Base-by-base conservation (phyloP, 108 stramenopile species). In the Cyclostephanos tholiformis region DNA sequence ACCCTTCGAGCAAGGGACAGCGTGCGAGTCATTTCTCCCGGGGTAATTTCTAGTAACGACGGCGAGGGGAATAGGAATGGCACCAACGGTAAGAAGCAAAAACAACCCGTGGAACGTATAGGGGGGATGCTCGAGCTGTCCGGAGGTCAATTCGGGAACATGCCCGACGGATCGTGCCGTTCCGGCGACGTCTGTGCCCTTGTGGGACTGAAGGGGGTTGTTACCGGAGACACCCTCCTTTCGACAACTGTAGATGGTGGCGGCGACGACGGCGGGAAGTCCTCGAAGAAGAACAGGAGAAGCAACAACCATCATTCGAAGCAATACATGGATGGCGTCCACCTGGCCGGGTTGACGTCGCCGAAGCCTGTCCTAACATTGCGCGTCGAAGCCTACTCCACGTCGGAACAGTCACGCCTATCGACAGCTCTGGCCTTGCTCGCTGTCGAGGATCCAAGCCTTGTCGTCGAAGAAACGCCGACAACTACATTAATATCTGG, bases 301-400 rank as follows among this genome's bases (percentile, higher is more conserved):
- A 69, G 36, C 59, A 65, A 75, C 51, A 86, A 69, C 64, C 32
- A 20, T 3, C 43, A 69, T 46, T 80, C 67, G 79, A 80, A 80
- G 32, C 80, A 77, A 62, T 82, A 76, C 65, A 72, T 82, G 63
- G 80, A 72, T 17, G 80, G 76, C 13, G 80, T 82, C n/a, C 76
- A 77, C 63, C 65, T 92, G 9, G 88, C 91, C 11, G 93, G 93
- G 17, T 87, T 95, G 23, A 80, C 86, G 41, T 86, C 95, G 26
- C 95, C 95, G 36, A 89, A 89, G 76, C 95, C 95, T 11, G 95
- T 96, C 19, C 79, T 94, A n/a, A 94, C 87, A n/a, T 85, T 96
- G 36, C 82, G 92, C 12, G 51, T 95, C 19, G 95, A 93, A 59
- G 87, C 95, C 0, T 84, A 84, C 44, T 83, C 87, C 8, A 68